Conservation (phyloP, 257 asterid species). For the Ocimum tenuiflorum region DNA sequence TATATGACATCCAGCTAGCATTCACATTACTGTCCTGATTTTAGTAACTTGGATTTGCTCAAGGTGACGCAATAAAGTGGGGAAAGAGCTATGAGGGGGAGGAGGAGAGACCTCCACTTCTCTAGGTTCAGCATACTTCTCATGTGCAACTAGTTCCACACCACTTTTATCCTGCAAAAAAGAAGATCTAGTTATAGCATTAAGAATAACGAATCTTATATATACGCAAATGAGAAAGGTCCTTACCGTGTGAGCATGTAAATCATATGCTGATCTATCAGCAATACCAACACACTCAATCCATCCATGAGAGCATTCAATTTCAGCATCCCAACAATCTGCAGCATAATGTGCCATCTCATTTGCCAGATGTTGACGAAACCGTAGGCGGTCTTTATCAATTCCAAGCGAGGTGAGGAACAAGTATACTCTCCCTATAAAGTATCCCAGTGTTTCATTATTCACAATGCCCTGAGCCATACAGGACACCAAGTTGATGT, state of each 20-base stretch:
- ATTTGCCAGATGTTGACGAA: conserved; percentile 73
- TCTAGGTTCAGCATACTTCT: conserved; percentile 59
- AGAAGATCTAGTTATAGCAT: neutral
- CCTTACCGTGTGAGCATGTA: conserved; percentile 70
- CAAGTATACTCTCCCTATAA: conserved; percentile 73
- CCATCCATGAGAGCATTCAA: conserved; percentile 81
- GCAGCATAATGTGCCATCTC: conserved; percentile 95
- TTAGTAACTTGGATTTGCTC: neutral
- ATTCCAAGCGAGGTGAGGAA: conserved; percentile 70
- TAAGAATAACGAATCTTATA: neutral
- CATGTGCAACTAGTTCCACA: conserved; percentile 61
- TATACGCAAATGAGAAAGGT: neutral
- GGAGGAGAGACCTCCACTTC: conserved; percentile 67
- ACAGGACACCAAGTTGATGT: conserved; percentile 3
- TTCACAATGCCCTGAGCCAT: conserved; percentile 55
- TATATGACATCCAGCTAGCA: neutral
- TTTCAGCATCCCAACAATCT: conserved; percentile 94
- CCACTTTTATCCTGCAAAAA: conserved; percentile 69
- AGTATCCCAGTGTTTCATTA: conserved; percentile 73
- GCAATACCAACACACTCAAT: conserved; percentile 84
- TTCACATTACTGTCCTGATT: neutral
- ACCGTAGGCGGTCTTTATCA: conserved; percentile 63
- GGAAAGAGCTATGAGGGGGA: neutral
- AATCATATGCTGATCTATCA: conserved; percentile 78
- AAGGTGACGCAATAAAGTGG: neutral